Evolutionary conservation across 768 basidiomycete genomes (phyloP).

Genomic region (Macrolepiota albuminosa): DNA sequence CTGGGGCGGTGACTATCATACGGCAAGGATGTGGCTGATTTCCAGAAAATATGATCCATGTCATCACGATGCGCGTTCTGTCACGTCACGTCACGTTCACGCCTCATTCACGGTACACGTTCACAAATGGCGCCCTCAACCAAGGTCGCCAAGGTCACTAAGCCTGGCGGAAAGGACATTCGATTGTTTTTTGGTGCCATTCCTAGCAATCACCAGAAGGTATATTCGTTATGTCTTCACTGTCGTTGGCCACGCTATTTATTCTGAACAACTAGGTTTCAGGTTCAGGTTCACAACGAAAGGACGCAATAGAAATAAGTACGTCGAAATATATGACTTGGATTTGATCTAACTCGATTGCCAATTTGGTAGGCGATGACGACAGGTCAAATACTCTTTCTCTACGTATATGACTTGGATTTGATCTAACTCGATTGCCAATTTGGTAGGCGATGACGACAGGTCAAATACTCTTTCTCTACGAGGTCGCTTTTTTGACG

Average conservation of each 20-base stretch:
- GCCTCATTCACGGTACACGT: neutral
- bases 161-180: conserved; percentile 31
- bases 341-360: neutral
- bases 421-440: neutral
- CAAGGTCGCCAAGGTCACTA: conserved; percentile 21
- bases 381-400: neutral
- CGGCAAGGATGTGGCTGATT: neutral
- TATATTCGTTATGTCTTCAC: neutral
- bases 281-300: conserved; percentile 13
- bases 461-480: neutral
- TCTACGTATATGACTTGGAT: neutral
- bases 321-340: neutral
- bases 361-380: neutral
- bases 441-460: neutral
- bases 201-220: conserved; percentile 11
- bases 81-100: conserved; percentile 6
- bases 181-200: conserved; percentile 32
- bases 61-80: neutral
- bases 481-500: neutral
- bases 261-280: conserved; percentile 5
- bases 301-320: conserved; percentile 26
- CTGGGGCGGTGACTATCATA: conserved; percentile 44
- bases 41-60: neutral
- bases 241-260: neutral
- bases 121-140: conserved; percentile 16